Percentiles rank a stretch among this genome's conserved stretches.
Evolutionary conservation across 78 protist genomes (phyloP).

Genomic region (Speleostelium caveatum): DNA sequence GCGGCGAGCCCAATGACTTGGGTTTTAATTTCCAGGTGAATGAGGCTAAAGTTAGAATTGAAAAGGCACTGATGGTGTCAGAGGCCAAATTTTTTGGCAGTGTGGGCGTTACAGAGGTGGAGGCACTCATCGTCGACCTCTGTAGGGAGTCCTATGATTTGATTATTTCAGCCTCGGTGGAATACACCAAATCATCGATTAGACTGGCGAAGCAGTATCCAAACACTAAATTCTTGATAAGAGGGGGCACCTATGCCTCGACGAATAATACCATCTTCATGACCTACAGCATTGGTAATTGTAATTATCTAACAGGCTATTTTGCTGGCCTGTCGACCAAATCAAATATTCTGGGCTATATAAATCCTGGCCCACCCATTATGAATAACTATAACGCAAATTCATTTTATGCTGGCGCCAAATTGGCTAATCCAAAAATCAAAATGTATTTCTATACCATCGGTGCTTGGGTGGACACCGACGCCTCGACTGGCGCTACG

Average conservation of each 20-base stretch:
- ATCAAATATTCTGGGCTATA: background rate
- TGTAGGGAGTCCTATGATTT: background rate
- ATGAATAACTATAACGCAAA: background rate
- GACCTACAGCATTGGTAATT: background rate
- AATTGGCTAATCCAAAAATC: background rate
- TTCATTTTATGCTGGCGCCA: constrained; percentile 10
- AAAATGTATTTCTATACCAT: background rate
- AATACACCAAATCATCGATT: background rate
- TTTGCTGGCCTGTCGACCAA: constrained; percentile 9
- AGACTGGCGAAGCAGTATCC: background rate
- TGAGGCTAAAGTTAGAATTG: background rate
- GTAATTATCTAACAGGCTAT: constrained; percentile 19
- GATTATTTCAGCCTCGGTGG: constrained; percentile 13
- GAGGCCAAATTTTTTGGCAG: background rate
- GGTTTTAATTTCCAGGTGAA: constrained; percentile 46
- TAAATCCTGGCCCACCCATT: constrained; percentile 5
- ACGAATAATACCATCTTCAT: background rate
- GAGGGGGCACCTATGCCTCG: constrained; percentile 18
- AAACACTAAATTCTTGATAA: constrained; percentile 5
- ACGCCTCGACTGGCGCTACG: constrained; percentile 11
- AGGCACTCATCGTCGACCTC: background rate
- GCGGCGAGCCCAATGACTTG: background rate
- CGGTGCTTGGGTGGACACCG: constrained; percentile 24
- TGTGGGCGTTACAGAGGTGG: background rate
- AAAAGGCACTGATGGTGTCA: background rate